Evolutionary conservation across 2,329 filamentous ascomycete species (phyloP).

Genomic region (Colletotrichum endophyticum): DNA sequence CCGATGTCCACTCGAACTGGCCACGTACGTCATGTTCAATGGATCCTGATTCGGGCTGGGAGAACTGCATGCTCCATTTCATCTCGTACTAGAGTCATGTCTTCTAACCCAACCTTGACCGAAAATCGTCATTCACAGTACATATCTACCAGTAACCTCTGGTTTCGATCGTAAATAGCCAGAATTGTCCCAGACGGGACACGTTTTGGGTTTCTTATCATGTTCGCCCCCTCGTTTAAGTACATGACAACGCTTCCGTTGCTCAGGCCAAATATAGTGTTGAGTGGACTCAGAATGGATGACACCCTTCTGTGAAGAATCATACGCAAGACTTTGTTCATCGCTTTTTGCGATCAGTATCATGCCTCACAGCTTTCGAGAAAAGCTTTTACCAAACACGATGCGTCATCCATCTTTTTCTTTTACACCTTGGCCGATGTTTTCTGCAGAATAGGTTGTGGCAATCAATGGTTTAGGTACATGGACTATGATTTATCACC

Average conservation of each 20-base stretch:
- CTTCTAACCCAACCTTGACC: not conserved
- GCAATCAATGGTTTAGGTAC: not conserved
- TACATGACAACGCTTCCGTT: fast-evolving
- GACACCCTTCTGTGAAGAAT: not conserved
- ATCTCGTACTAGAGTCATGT: not conserved
- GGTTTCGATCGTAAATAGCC: not conserved
- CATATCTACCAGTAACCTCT: not conserved
- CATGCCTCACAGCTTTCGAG: not conserved
- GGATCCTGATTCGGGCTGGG: not conserved
- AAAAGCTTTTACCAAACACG: not conserved
- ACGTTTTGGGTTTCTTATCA: not conserved
- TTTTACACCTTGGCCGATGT: not conserved
- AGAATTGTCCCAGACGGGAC: fast-evolving
- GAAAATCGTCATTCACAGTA: not conserved
- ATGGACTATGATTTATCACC: not conserved
- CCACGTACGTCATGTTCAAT: not conserved
- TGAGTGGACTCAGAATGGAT: not conserved
- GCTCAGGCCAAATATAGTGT: not conserved
- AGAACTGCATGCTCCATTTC: not conserved
- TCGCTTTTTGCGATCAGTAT: not conserved
- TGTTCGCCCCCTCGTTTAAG: not conserved
- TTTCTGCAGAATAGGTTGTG: not conserved
- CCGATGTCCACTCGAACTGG: not conserved
- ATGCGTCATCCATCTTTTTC: fast-evolving
- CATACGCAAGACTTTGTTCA: too few relatives aligned